A percentile compares a stretch with the other conserved stretches of the same genome.
These are phyloP conservation scores for Solanum dulcamara DNA, from an alignment of 257 asterid genomes.

Conservation along the genomic window DNA sequence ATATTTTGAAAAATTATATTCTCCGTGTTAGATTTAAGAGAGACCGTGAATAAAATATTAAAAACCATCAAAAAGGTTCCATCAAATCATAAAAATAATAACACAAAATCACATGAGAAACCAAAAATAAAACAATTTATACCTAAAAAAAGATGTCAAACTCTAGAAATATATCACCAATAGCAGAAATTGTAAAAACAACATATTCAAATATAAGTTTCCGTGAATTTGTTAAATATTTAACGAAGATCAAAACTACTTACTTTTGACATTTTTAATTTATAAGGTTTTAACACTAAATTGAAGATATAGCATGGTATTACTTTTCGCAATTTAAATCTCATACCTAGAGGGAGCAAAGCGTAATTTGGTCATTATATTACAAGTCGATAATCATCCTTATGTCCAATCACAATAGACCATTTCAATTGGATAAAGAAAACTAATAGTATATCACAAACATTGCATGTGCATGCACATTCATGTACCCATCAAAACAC, in stretches of 20 bases:
- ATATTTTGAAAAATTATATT: neutral
- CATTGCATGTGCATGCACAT: neutral
- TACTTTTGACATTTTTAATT: neutral
- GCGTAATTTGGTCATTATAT: neutral
- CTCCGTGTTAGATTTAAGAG: neutral
- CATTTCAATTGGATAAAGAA: neutral
- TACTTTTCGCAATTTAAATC: neutral
- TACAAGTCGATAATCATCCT: neutral
- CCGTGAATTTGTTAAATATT: no score
- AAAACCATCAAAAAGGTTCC: neutral
- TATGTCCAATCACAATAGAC: neutral
- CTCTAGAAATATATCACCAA: neutral
- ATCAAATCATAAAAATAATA: no score
- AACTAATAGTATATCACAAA: neutral
- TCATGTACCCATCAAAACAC: neutral
- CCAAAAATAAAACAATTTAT: no score
- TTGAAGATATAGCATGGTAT: neutral
- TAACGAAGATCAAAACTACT: neutral
- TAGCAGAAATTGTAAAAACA: no score
- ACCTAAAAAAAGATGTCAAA: no score
- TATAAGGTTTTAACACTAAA: neutral
- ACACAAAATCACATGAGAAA: no score
- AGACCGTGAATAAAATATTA: accelerated
- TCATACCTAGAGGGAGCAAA: neutral
- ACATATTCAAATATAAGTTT: no score